phyloP scores from a whole-genome alignment of 208 protist genomes.

The Trypanosoma lewisi region DNA sequence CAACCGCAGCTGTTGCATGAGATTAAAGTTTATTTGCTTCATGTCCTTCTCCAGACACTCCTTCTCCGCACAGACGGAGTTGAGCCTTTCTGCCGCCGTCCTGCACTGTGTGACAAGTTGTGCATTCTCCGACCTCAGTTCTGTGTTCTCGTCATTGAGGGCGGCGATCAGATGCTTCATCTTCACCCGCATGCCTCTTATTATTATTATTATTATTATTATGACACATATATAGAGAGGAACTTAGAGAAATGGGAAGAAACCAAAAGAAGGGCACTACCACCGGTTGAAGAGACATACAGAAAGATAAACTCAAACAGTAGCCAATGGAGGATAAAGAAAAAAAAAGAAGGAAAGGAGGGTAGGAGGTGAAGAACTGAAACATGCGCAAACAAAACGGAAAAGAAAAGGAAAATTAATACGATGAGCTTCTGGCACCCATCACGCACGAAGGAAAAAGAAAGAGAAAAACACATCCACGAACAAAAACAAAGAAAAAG shows the following conservation, averaged over 20 bases:
- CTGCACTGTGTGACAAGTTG: slow-evolving; percentile 15
- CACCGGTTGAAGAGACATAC: no score
- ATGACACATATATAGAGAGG: neutral
- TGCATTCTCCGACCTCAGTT: slow-evolving; percentile 26
- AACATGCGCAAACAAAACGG: neutral
- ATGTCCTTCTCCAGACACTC: slow-evolving; percentile 24
- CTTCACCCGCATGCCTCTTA: no score
- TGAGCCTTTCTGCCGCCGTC: slow-evolving; percentile 10
- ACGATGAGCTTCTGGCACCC: neutral
- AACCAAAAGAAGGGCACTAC: no score
- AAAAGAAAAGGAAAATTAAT: slow-evolving; percentile 11
- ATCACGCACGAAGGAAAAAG: neutral
- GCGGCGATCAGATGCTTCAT: slow-evolving; percentile 23
- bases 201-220: neutral
- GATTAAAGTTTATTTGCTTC: slow-evolving; percentile 32
- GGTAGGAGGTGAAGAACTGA: no score
- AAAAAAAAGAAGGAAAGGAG: no score
- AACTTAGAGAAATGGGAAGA: neutral
- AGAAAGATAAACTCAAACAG: no score
- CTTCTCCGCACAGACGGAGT: slow-evolving; percentile 5
- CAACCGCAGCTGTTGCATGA: slow-evolving; percentile 30
- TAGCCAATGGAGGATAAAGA: no score
- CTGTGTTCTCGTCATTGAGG: slow-evolving; percentile 34
- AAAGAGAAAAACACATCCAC: neutral
- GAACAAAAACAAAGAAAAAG: neutral